Evolutionary conservation across 345 rosid species (phyloP), one percentile per base, ranked within the genome.

Genomic region (Gossypium ekmanianum): DNA sequence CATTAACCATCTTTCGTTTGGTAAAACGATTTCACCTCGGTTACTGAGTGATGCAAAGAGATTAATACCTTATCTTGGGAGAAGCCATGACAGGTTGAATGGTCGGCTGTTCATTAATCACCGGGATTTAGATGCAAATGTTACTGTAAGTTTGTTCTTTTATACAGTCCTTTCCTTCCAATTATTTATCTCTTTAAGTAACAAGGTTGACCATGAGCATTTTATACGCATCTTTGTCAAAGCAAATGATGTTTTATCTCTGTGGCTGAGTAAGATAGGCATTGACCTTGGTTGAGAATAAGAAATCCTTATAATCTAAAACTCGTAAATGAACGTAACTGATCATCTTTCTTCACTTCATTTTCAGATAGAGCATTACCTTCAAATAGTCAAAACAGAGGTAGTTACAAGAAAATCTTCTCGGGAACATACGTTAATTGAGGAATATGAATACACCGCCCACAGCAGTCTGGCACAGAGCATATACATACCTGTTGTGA

Each of bases 341-440:
- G 13, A 47, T 47, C 8, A 48, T 29, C 52, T 71, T 41, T 47
- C 55, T 44, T 22, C 26, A 20, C 79, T 70, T 55, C 44, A 59
- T 18, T 70, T 81, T 84, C 97, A 96, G 99, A 90, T 92, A 67
- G 99, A 96, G 82, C 99, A 96, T 82, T 96, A 96, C 81, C 97
- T 96, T 77, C 99, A 93, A 81, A 51, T 92, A 62, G 98, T 96
- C 50, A 96, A 96, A 84, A 90, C 97, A 1, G 98, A 96, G 89
- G 95, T 96, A 71, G 70, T 84, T 52, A 87, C 85, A 10, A 79
- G 85, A 79, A 83, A 82, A 75, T 68, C 73, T 29, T 82, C 80
- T 43, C 77, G 67, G 61, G 89, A 86, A n/a, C 82, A 83, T 34
- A 77, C 84, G 76, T 52, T 95, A 76, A 26, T 92, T 2, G 94